Percentiles rank a stretch among this genome's conserved stretches.
These are phyloP conservation scores for Sphaerosporella brunnea DNA, from an alignment of 495 filamentous ascomycete genomes.

Conservation along the genomic window DNA sequence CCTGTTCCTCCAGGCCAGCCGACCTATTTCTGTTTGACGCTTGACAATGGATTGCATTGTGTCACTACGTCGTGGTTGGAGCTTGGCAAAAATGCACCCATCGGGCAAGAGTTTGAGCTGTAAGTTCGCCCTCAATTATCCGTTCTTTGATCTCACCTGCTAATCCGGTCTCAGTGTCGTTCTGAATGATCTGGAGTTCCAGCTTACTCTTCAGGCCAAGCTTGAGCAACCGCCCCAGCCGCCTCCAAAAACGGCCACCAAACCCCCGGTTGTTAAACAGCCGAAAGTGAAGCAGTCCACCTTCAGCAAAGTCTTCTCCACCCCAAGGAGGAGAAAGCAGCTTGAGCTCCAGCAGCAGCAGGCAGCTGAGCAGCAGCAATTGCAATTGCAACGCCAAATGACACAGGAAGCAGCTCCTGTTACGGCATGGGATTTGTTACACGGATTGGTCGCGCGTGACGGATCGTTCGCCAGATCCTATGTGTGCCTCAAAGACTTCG, in stretches of 20 bases:
- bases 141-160: not conserved
- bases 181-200: slow-evolving; percentile 89
- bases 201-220: slow-evolving; percentile 89
- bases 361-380: slow-evolving; percentile 56
- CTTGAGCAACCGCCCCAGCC: slow-evolving; percentile 54
- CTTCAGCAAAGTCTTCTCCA: slow-evolving; percentile 82
- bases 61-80: slow-evolving; percentile 94
- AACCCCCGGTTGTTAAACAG: slow-evolving; percentile 32
- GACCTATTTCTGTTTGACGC: slow-evolving; percentile 78
- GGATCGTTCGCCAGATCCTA: slow-evolving; percentile 89
- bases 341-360: slow-evolving; percentile 41
- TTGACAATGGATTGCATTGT: slow-evolving; percentile 94
- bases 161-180: slow-evolving; percentile 40
- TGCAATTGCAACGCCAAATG: slow-evolving; percentile 52
- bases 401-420: slow-evolving; percentile 43
- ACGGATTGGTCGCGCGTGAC: slow-evolving; percentile 68
- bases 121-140: slow-evolving; percentile 13
- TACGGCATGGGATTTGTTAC: slow-evolving; percentile 71
- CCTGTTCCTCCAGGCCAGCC: slow-evolving; percentile 81
- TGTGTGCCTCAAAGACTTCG: slow-evolving; percentile 80
- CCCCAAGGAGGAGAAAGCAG: slow-evolving; percentile 87
- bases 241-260: slow-evolving; percentile 39
- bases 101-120: slow-evolving; percentile 95
- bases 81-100: slow-evolving; percentile 78
- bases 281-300: slow-evolving; percentile 53